Conservation (phyloP, 192 early-diverging fungal genomes). For the Funneliformis mosseae region DNA sequence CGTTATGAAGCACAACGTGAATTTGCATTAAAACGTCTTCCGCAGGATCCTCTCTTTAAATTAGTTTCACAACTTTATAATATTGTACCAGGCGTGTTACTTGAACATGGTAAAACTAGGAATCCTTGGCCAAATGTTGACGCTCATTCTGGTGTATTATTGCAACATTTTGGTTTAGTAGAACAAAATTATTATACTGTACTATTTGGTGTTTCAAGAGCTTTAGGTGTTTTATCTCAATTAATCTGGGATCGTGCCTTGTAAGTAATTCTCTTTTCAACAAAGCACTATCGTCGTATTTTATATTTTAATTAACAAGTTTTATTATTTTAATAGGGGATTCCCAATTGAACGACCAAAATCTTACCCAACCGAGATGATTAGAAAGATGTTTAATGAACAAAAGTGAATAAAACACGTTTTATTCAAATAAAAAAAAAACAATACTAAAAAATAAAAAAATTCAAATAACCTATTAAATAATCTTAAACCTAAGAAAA, state of each 20-base stretch:
- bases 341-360: conserved; percentile 93
- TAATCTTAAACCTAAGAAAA: too few species aligned
- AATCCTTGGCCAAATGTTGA: conserved; percentile 99
- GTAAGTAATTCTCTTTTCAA: conserved; percentile 14
- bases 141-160: conserved; percentile 96
- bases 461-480: too few species aligned
- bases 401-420: conserved; percentile 38
- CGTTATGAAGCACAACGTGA: conserved; percentile 98
- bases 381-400: conserved; percentile 84
- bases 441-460: too few species aligned
- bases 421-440: too few species aligned
- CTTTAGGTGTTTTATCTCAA: conserved; percentile 92
- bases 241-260: conserved; percentile 98
- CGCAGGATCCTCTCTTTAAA: conserved; percentile 95
- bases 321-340: conserved; percentile 46
- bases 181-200: conserved; percentile 99
- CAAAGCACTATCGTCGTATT: not conserved
- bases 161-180: conserved; percentile 93
- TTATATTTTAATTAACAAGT: not conserved
- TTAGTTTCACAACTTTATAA: conserved; percentile 96
- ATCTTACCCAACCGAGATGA: conserved; percentile 81
- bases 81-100: conserved; percentile 93
- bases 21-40: conserved; percentile 98
- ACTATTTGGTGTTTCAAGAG: conserved; percentile 97
- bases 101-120: conserved; percentile 99